Evolutionary conservation across 2,329 filamentous ascomycete genomes (phyloP), one percentile per base, ranked within the genome.

Genomic region (Cladosporium sp.): DNA sequence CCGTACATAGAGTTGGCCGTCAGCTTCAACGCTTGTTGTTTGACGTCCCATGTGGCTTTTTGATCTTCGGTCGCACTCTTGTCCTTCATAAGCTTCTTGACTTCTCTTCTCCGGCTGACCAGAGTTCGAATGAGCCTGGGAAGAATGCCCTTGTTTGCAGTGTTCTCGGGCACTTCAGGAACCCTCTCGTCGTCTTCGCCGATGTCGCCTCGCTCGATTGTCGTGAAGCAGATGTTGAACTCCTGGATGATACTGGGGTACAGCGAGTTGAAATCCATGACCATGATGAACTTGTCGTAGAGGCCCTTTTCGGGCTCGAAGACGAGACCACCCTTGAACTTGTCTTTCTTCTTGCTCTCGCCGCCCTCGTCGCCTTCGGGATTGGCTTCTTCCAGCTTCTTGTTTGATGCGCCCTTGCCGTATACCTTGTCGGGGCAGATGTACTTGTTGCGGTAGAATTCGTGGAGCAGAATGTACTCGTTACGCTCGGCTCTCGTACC

Each of bases 1-100:
- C 93, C 93, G 70, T 98, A 98, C 95, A 98, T 98, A 60, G 92
- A 97, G 74, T 98, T 98, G 66, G 93, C 93, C 41, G 95, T 98
- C 49, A 98, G 82, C 74, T 98, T 98, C 65, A 98, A 74, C 28
- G 93, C 95, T 68, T 95, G 78, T 71, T 98, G 93, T 74, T 95
- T 97, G 66, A 96, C 97, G 61, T 98, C 93, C 91, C 92, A 98
- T 0, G 92, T 90, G 3, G 90, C 87, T 52, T 95, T 80, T 68
- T 98, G 81, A 65, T 97, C 91, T 0, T 85, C 67, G 0, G 89
- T 95, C 3, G 92, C 91, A 54, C 77, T 83, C 68, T 91, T 95
- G 69, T 89, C 85, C 70, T 97, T 98, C 95, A 98, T 98, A 52
- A 97, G 77, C 59, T 85, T 87, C 76, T 98, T 98, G 60, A 98